Percentiles rank a stretch among this genome's conserved stretches.
These are phyloP conservation scores for Phytophthora citricola DNA, from an alignment of 352 stramenopile genomes.

Conservation along the genomic window DNA sequence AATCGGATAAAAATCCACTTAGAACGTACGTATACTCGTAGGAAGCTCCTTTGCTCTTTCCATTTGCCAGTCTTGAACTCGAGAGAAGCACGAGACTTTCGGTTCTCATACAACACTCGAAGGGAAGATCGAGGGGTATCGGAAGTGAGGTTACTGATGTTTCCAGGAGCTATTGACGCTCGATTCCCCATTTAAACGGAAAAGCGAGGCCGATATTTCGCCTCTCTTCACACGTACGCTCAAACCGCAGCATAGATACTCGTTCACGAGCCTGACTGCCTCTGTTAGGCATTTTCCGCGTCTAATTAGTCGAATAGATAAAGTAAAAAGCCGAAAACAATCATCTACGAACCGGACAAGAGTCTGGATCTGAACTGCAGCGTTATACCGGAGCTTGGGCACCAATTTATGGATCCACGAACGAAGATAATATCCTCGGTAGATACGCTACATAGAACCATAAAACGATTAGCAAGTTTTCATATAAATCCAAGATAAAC, in stretches of 20 bases:
- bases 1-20: background rate
- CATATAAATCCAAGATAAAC: background rate
- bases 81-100: conserved; percentile 40
- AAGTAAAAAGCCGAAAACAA: background rate
- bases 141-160: background rate
- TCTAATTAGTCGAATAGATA: conserved; percentile 2
- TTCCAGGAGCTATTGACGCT: conserved; percentile 13
- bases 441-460: conserved; percentile 35
- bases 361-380: conserved; percentile 62
- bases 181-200: conserved; percentile 53
- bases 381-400: conserved; percentile 42
- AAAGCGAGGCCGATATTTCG: conserved; percentile 40
- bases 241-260: conserved; percentile 57
- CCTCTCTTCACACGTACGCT: conserved; percentile 51
- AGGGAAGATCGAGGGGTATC: conserved; percentile 33
- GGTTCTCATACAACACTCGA: conserved; percentile 46
- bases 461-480: background rate
- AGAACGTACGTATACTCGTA: conserved; percentile 54
- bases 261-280: conserved; percentile 62
- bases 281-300: conserved; percentile 18
- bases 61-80: conserved; percentile 55
- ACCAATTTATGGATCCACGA: conserved; percentile 52
- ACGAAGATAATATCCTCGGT: conserved; percentile 53
- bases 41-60: conserved; percentile 54
- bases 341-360: conserved; percentile 48